Conservation (phyloP, 2,329 filamentous ascomycete species). For the Leptographium lundbergii region DNA sequence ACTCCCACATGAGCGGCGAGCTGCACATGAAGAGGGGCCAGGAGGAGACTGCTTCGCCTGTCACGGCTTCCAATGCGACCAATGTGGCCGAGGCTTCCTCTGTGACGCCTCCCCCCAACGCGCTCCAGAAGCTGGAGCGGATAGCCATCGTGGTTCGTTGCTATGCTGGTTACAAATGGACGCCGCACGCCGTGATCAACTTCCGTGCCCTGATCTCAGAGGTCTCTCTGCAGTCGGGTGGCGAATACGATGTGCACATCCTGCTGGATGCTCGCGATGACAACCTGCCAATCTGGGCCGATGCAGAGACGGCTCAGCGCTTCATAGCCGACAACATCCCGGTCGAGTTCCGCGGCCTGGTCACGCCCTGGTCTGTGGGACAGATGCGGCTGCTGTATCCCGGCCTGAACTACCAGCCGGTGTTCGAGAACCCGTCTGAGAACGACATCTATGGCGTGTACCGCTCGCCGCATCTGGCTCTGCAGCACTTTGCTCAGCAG, state of each 20-base stretch:
- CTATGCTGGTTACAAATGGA: slow-evolving; percentile 70
- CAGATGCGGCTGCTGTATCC: slow-evolving; percentile 72
- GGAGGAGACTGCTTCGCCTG: slow-evolving; percentile 5
- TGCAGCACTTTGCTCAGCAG: slow-evolving; percentile 50
- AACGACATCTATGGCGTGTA: slow-evolving; percentile 56
- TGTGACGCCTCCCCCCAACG: not conserved
- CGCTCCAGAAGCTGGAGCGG: slow-evolving; percentile 35
- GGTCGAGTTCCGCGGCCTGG: slow-evolving; percentile 65
- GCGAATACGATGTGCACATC: slow-evolving; percentile 74
- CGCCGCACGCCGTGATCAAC: slow-evolving; percentile 64
- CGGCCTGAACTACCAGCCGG: slow-evolving; percentile 56
- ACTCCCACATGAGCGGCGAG: not conserved
- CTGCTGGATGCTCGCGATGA: slow-evolving; percentile 75
- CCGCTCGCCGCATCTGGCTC: slow-evolving; percentile 48
- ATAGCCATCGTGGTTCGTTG: slow-evolving; percentile 70
- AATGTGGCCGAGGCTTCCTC: not conserved
- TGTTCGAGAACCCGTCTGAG: slow-evolving; percentile 39
- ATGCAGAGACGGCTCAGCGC: slow-evolving; percentile 57
- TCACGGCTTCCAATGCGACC: not conserved
- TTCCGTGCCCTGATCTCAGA: slow-evolving; percentile 73
- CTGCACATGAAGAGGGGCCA: slow-evolving; percentile 8
- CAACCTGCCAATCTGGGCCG: slow-evolving; percentile 68
- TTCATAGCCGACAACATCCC: slow-evolving; percentile 59
- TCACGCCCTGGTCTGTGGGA: slow-evolving; percentile 71
- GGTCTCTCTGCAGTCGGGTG: slow-evolving; percentile 62